A percentile compares a stretch with the other conserved stretches of the same genome.
Evolutionary conservation across 2,329 filamentous ascomycete genomes (phyloP).

Genomic region (Arthrobotrys entomopaga): DNA sequence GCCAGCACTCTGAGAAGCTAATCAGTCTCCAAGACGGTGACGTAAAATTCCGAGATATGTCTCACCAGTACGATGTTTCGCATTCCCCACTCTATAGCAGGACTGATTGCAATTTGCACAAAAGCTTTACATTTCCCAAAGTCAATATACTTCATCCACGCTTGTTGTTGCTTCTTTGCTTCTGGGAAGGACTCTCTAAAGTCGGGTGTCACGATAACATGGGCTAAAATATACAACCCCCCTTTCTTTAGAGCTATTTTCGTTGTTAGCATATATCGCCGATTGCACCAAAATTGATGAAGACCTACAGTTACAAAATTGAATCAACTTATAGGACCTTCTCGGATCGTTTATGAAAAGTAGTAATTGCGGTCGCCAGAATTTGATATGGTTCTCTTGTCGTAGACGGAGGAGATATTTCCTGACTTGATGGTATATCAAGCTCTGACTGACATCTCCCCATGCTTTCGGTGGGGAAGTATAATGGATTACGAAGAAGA

Average conservation of each 20-base stretch:
- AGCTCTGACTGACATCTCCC: slow-evolving; percentile 88
- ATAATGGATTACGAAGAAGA: slow-evolving; percentile 87
- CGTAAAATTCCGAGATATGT: not conserved
- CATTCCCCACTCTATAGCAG: slow-evolving; percentile 83
- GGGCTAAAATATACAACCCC: slow-evolving; percentile 82
- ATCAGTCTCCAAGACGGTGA: not conserved
- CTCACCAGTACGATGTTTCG: slow-evolving; percentile 73
- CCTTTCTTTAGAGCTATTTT: slow-evolving; percentile 78
- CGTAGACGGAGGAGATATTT: slow-evolving; percentile 86
- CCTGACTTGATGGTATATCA: slow-evolving; percentile 88
- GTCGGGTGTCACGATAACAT: slow-evolving; percentile 86
- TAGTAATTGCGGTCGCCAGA: slow-evolving; percentile 86
- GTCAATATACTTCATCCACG: slow-evolving; percentile 88
- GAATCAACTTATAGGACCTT: slow-evolving; percentile 82
- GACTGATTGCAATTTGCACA: slow-evolving; percentile 84
- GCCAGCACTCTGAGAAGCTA: slow-evolving; percentile 66
- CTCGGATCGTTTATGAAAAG: slow-evolving; percentile 84
- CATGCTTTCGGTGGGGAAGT: slow-evolving; percentile 85
- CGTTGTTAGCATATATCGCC: slow-evolving; percentile 18
- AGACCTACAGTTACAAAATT: slow-evolving; percentile 78
- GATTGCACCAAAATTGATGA: not conserved
- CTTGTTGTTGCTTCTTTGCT: slow-evolving; percentile 79
- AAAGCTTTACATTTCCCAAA: slow-evolving; percentile 89
- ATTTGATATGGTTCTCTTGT: slow-evolving; percentile 85
- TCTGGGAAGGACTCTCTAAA: slow-evolving; percentile 82